A percentile compares a stretch with the other conserved stretches of the same genome.
phyloP scores from a whole-genome alignment of 192 early-diverging fungal species.

The Coemansia sp. region DNA sequence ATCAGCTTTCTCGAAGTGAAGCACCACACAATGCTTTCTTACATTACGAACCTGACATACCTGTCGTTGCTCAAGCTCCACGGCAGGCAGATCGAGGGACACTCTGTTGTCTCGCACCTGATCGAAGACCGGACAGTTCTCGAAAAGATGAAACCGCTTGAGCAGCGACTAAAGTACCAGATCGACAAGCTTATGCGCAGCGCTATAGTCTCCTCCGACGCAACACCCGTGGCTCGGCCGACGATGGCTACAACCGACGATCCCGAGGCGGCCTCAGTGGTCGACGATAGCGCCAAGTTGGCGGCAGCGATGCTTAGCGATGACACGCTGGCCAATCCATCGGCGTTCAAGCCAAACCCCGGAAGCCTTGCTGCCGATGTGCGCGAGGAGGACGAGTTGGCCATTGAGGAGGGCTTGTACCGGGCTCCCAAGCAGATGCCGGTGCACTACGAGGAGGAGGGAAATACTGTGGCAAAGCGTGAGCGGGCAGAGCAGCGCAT shows the following conservation, averaged over 20 bases:
- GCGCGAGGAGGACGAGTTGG: slow-evolving; percentile 37
- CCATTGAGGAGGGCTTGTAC: slow-evolving; percentile 64
- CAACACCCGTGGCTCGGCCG: not conserved
- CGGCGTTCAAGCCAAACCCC: slow-evolving; percentile 90
- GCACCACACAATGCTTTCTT: slow-evolving; percentile 80
- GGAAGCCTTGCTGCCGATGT: slow-evolving; percentile 54
- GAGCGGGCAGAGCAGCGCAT: slow-evolving; percentile 63
- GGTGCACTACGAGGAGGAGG: slow-evolving; percentile 78
- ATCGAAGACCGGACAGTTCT: slow-evolving; percentile 81
- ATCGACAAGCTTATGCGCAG: slow-evolving; percentile 88
- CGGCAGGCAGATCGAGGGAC: slow-evolving; percentile 61
- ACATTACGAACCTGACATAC: slow-evolving; percentile 77
- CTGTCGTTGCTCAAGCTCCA: slow-evolving; percentile 75
- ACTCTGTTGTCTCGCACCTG: slow-evolving; percentile 63
- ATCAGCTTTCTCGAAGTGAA: slow-evolving; percentile 90
- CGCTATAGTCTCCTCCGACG: slow-evolving; percentile 54
- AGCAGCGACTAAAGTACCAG: slow-evolving; percentile 93
- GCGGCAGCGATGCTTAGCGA: slow-evolving; percentile 41
- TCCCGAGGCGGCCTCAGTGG: slow-evolving; percentile 11
- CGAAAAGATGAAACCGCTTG: slow-evolving; percentile 91
- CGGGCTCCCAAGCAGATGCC: slow-evolving; percentile 81
- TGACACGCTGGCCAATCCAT: slow-evolving; percentile 64
- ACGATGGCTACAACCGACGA: slow-evolving; percentile 27
- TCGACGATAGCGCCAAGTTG: slow-evolving; percentile 40
- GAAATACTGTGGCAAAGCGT: slow-evolving; percentile 52